phyloP scores from a whole-genome alignment of 2,329 filamentous ascomycete species.

The Sclerotinia sclerotiorum region DNA sequence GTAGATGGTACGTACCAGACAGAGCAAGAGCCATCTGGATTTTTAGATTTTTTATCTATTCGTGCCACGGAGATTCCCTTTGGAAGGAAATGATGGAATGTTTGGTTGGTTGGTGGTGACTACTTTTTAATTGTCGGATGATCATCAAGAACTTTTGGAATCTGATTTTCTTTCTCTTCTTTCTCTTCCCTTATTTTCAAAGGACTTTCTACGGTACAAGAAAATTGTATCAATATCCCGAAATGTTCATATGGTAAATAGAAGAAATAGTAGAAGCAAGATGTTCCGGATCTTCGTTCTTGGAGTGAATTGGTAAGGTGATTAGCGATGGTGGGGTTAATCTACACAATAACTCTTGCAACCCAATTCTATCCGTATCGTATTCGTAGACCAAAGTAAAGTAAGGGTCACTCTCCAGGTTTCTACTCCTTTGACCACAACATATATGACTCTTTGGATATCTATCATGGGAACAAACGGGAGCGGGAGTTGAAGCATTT shows the following conservation, averaged over 20 bases:
- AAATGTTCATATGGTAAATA: background rate
- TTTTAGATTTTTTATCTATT: background rate
- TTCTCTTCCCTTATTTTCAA: background rate
- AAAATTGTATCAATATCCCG: background rate
- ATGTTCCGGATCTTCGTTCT: background rate
- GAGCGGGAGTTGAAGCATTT: background rate
- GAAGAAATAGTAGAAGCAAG: background rate
- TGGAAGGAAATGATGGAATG: background rate
- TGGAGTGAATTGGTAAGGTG: background rate
- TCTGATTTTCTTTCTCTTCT: background rate
- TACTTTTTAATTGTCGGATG: background rate
- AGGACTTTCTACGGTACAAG: background rate
- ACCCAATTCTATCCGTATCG: background rate
- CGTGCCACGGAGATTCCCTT: background rate
- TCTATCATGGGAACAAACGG: constrained; percentile 8
- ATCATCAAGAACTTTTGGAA: background rate
- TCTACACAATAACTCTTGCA: background rate
- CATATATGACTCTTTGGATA: background rate
- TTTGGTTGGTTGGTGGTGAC: background rate
- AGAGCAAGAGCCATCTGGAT: background rate
- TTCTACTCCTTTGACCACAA: background rate
- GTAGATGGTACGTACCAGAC: background rate
- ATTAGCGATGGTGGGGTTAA: background rate
- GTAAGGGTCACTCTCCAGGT: background rate
- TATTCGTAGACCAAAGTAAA: background rate